Percentiles rank a stretch among this genome's conserved stretches.
Evolutionary conservation across 2,329 filamentous ascomycete genomes (phyloP).

Genomic region (Phialocephala subalpina): DNA sequence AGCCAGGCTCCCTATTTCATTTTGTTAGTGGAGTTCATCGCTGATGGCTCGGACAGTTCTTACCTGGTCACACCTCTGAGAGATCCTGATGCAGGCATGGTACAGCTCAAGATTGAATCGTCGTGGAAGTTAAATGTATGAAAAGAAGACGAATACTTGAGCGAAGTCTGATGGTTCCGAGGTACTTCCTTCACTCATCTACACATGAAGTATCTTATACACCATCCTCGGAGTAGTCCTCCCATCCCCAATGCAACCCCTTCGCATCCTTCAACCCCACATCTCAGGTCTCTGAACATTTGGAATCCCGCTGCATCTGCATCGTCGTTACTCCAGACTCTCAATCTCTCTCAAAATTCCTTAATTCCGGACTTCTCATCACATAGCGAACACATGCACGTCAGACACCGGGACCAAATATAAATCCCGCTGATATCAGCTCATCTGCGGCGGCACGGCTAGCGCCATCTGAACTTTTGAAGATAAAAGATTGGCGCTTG

Average conservation of each 20-base stretch:
- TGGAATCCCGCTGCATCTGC: constrained; percentile 6
- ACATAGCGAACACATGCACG: background rate
- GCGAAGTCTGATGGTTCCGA: background rate
- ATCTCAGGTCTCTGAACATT: background rate
- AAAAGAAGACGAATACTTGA: background rate
- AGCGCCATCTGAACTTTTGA: background rate
- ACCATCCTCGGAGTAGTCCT: background rate
- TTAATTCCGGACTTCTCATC: background rate
- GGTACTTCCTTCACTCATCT: background rate
- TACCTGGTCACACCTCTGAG: constrained; percentile 30
- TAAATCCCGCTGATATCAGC: background rate
- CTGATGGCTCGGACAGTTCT: background rate
- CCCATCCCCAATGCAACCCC: background rate
- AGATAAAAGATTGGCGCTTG: background rate
- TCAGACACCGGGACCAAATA: background rate
- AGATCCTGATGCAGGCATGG: constrained; percentile 31
- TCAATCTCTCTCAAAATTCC: background rate
- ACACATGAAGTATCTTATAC: constrained; percentile 1
- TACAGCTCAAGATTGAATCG: background rate
- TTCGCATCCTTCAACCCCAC: background rate
- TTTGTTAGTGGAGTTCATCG: background rate
- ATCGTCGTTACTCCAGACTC: background rate
- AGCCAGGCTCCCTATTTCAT: constrained; percentile 39
- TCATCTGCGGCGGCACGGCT: background rate
- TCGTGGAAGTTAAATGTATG: background rate